These are phyloP conservation scores for Petrea volubilis DNA, from an alignment of 257 asterid species.

Conservation along the genomic window DNA sequence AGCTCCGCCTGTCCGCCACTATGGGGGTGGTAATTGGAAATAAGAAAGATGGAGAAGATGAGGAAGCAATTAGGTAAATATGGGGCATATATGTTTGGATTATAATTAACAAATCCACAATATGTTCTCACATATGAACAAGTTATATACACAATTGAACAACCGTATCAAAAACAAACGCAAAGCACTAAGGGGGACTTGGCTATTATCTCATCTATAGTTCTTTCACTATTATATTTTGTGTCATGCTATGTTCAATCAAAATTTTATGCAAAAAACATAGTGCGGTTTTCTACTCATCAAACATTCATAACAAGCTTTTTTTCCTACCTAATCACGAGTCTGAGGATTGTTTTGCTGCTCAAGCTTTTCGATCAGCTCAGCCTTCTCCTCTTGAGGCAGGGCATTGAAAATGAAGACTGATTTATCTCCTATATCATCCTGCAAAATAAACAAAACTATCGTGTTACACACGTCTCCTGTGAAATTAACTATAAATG, in stretches of 20 bases:
- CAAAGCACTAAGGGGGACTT: neutral
- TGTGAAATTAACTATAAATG: neutral
- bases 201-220: neutral
- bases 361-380: slow-evolving; percentile 51
- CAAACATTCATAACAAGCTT: neutral
- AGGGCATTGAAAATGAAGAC: slow-evolving; percentile 81
- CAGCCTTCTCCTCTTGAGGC: slow-evolving; percentile 62
- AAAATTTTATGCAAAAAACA: neutral
- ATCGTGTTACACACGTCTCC: neutral
- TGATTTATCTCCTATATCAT: slow-evolving; percentile 93
- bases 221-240: neutral
- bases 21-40: too few relatives aligned
- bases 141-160: neutral
- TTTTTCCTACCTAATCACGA: slow-evolving; percentile 31
- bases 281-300: slow-evolving; percentile 19
- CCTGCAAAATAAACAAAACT: slow-evolving; percentile 43
- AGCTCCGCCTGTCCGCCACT: too few relatives aligned
- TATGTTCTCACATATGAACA: neutral
- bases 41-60: too few relatives aligned
- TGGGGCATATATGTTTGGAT: too few relatives aligned
- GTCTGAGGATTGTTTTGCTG: slow-evolving; percentile 40
- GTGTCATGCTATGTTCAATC: neutral
- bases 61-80: too few relatives aligned
- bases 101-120: too few relatives aligned
- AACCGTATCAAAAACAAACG: neutral